Conservation (phyloP, 2,329 filamentous ascomycete genomes). For the Aurifilum marmelostoma region DNA sequence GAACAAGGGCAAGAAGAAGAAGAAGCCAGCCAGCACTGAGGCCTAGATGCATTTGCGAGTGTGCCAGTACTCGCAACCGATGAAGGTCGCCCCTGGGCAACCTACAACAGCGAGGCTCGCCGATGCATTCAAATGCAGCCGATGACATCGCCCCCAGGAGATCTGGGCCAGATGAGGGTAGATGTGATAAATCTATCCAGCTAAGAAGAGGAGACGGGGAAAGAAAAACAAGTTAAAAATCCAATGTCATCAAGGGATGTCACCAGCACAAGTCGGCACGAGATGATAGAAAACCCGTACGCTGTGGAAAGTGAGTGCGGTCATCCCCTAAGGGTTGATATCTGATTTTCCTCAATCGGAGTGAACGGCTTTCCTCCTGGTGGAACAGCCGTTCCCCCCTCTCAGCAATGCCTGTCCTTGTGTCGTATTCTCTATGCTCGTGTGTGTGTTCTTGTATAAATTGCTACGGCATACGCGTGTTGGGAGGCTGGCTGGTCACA, state of each 20-base stretch:
- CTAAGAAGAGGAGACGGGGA: not conserved
- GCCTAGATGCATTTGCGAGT: constrained; percentile 17
- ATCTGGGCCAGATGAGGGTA: constrained; percentile 14
- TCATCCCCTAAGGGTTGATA: not conserved
- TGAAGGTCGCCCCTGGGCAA: not conserved
- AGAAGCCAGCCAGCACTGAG: constrained; percentile 58
- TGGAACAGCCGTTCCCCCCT: not conserved
- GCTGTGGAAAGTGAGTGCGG: not conserved
- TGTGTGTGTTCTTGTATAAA: not conserved
- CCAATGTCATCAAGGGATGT: not conserved
- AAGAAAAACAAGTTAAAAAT: not conserved
- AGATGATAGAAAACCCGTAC: not conserved
- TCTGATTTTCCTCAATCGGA: not conserved
- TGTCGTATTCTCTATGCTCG: not conserved
- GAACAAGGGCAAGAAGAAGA: constrained; percentile 91
- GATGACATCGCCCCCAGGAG: constrained; percentile 12
- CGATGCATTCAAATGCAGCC: constrained; percentile 6
- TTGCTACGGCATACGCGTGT: not conserved
- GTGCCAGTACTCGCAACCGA: not conserved
- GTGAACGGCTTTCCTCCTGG: not conserved
- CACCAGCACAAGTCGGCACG: not conserved
- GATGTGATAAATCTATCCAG: not conserved
- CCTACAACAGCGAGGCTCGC: constrained; percentile 7
- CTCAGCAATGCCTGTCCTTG: not conserved
- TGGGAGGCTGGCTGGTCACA: not conserved